Base-by-base conservation (phyloP, 83 land plant genomes). In the Larix sibirica region DNA sequence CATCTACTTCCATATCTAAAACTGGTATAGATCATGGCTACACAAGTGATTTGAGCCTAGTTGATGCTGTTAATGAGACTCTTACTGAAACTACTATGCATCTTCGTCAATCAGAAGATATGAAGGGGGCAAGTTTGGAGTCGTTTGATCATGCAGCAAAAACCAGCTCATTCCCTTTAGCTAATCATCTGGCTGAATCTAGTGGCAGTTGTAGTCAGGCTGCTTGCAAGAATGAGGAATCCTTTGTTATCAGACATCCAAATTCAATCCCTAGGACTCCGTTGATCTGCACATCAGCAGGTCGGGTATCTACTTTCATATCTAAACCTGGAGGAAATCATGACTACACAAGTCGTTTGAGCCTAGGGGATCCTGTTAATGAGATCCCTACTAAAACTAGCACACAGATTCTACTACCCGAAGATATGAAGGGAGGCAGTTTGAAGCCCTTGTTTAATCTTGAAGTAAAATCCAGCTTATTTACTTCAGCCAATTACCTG, bases 141-240 rank as follows among this genome's bases (percentile, higher is more conserved):
- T 58, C 26, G 62, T 77, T 77, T 26, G 80, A 47, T 54, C 62
- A 26, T 24, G 38, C n/a, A 77, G n/a, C 17, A 50, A 50, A 50
- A 50, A 50, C 12, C 6, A 20, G 54, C 12, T 50, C 54, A 8
- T 50, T 50, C 12, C 54, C 12, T 7, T 38, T 26, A 42, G 20
- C 38, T 54, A 4, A 1, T 42, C 23, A 9, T n/a, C 12, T 36
- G 21, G 38, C 24, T 42, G 77, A 73, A 73, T 73, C 77, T n/a
- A 66, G 33, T 17, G 47, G 28, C 81, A 66, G 12, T 47, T 81
- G 3, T 62, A 44, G 13, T n/a, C 47, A 23, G 1, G 36, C 21
- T 28, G 83, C 56, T 60, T 62, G 38, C 36, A 24, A 79, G 54
- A 66, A 62, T 73, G 23, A 73, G 20, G 50, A 42, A 73, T 50